Base-by-base conservation (phyloP, 441 rosid genomes). In the Brassica balearica region DNA sequence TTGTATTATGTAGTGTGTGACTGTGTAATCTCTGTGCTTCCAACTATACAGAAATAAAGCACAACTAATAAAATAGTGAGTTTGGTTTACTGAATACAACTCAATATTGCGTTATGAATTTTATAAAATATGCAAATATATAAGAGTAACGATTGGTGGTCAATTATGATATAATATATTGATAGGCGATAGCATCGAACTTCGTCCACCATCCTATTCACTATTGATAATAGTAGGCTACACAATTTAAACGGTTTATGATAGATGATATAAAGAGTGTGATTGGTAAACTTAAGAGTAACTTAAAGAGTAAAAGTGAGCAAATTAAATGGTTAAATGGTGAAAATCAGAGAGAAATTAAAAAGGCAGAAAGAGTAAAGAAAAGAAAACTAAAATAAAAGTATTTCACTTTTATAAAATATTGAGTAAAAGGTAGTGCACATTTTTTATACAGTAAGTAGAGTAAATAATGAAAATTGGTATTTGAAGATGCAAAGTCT, bases 121-220 rank as follows among this genome's bases (percentile, higher is more conserved):
- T 8, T 19, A 19, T 64, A 73, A 46, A 71, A 62, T 62, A 72
- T 72, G 20, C 15, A 53, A 65, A 66, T 22, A 55, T 22, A 55
- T 36, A 72, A 14, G 68, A 61, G 29, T 43, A 58, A 10, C 32
- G 60, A 43, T 61, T 61, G 59, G 67, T 71, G 56, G 75, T 71
- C 48, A 73, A 51, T 69, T 27, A 46, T 62, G 46, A 17, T 27
- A 72, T 72, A 5, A 2, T 71, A 71, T 59, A 41, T 38, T 41
- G 25, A 71, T 41, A 38, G 20, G 60, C 25, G 19, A 60, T 14
- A 32, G 41, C 68, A 23, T 14, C 23, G 14, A 59, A 7, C 38
- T 71, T 55, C 48, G n/a, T 51, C 23, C 46, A 27, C 62, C 14
- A 68, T 68, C 25, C n/a, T 14, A n/a, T 3, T 48, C 41, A 68